phyloP scores from a whole-genome alignment of 352 stramenopile species.

The Phytophthora cryptogea region DNA sequence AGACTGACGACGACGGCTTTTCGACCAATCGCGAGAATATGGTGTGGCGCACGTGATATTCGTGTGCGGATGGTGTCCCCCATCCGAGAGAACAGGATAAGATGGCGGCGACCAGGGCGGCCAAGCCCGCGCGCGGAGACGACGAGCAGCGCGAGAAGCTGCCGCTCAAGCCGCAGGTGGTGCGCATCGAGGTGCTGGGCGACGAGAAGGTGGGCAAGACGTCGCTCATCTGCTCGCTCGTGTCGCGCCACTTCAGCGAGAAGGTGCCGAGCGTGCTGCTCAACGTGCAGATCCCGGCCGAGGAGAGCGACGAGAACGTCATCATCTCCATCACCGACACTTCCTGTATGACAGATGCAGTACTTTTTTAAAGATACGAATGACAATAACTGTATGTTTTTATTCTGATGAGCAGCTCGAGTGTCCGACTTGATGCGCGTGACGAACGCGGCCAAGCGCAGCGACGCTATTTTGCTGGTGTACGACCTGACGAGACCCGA shows the following conservation, averaged over 20 bases:
- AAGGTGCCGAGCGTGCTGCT: constrained; percentile 86
- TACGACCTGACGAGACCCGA: constrained; percentile 87
- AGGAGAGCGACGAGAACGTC: constrained; percentile 90
- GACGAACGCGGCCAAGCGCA: constrained; percentile 83
- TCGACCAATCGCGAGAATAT: neutral
- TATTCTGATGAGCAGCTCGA: constrained; percentile 41
- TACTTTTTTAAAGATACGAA: neutral
- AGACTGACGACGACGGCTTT: constrained; percentile 5
- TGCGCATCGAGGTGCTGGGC: constrained; percentile 88
- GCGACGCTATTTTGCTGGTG: constrained; percentile 86
- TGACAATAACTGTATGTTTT: neutral
- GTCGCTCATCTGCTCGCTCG: constrained; percentile 90
- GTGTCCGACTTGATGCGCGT: constrained; percentile 85
- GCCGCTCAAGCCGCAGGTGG: constrained; percentile 76
- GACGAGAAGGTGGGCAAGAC: constrained; percentile 92
- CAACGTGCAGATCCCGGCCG: constrained; percentile 88
- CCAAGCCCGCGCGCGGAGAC: constrained; percentile 31
- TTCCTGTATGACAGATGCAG: constrained; percentile 51
- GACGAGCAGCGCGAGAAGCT: constrained; percentile 38
- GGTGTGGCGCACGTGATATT: constrained; percentile 4
- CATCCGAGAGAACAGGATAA: neutral
- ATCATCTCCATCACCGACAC: constrained; percentile 91
- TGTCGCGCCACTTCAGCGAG: constrained; percentile 89
- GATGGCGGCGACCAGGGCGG: constrained; percentile 39
- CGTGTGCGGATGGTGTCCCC: neutral